A percentile compares a stretch with the other conserved stretches of the same genome.
These are phyloP conservation scores for Candida sanyaensis DNA, from an alignment of 1,139 yeast species.

Conservation along the genomic window DNA sequence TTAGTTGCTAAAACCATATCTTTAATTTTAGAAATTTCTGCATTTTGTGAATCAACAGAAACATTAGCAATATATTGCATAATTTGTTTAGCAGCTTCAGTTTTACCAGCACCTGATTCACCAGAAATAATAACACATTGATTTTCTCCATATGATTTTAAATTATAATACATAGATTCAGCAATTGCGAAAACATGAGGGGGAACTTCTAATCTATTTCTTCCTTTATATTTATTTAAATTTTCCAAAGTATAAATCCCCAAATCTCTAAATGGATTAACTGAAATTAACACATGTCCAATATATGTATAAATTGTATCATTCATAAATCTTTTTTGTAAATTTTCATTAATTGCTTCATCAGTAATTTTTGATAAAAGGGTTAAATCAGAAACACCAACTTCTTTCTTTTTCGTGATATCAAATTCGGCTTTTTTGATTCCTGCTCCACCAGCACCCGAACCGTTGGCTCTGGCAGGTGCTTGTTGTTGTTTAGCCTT, in stretches of 20 bases:
- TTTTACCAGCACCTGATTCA: conserved; percentile 98
- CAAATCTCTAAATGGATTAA: conserved; percentile 93
- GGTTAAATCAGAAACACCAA: conserved; percentile 95
- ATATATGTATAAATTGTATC: conserved; percentile 88
- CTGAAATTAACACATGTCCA: conserved; percentile 89
- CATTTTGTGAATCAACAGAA: conserved; percentile 43
- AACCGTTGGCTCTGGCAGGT: conserved; percentile 46
- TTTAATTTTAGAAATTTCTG: conserved; percentile 76
- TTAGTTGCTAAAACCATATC: conserved; percentile 98
- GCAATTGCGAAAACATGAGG: conserved; percentile 99
- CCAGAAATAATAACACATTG: conserved; percentile 99
- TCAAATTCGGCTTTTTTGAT: conserved; percentile 94
- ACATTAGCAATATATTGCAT: conserved; percentile 98
- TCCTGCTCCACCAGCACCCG: conserved; percentile 24
- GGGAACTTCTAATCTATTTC: conserved; percentile 94
- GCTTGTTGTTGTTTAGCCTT: conserved; percentile 60
- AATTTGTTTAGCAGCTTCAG: conserved; percentile 97
- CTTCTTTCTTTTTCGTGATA: conserved; percentile 86
- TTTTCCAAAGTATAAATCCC: conserved; percentile 89
- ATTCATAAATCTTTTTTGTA: conserved; percentile 85
- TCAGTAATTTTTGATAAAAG: conserved; percentile 86
- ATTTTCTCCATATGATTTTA: conserved; percentile 91
- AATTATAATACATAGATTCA: conserved; percentile 92
- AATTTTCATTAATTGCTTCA: conserved; percentile 89
- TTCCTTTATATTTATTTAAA: conserved; percentile 78